These are phyloP conservation scores for Penicillium corylophilum DNA, from an alignment of 2,329 filamentous ascomycete species.

Conservation along the genomic window DNA sequence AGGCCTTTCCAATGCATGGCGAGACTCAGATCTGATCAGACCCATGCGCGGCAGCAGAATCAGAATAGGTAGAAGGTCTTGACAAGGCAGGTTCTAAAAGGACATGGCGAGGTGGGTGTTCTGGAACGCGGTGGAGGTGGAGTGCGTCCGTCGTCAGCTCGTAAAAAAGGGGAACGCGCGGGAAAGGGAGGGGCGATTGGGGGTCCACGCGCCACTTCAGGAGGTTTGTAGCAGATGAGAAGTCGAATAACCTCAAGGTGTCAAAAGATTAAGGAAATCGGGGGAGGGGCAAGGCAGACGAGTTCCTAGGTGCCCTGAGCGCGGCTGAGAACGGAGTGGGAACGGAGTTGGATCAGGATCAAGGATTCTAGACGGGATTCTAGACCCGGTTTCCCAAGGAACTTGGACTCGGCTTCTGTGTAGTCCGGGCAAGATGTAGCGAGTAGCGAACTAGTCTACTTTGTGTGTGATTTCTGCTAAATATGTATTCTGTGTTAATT, in stretches of 20 bases:
- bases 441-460: neutral
- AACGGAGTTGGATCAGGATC: neutral
- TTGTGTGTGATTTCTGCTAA: neutral
- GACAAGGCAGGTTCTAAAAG: conserved; percentile 2
- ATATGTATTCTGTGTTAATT: neutral
- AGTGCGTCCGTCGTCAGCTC: conserved; percentile 23
- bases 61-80: neutral
- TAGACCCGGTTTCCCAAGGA: neutral
- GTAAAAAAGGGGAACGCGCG: conserved; percentile 27
- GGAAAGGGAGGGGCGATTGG: conserved; percentile 10
- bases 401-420: neutral
- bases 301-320: conserved; percentile 8
- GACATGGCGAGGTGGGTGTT: conserved; percentile 22
- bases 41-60: conserved; percentile 19
- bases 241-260: neutral
- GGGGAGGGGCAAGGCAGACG: conserved; percentile 14
- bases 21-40: conserved; percentile 18
- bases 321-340: neutral
- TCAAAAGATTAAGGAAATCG: neutral
- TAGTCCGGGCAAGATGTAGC: neutral
- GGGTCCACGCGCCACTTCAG: neutral
- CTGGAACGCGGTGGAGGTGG: conserved; percentile 26
- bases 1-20: conserved; percentile 44
- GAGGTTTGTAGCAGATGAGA: neutral
- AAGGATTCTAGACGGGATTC: conserved; percentile 1